Conservation (phyloP, 768 basidiomycete genomes). For the Hericium alpestre region DNA sequence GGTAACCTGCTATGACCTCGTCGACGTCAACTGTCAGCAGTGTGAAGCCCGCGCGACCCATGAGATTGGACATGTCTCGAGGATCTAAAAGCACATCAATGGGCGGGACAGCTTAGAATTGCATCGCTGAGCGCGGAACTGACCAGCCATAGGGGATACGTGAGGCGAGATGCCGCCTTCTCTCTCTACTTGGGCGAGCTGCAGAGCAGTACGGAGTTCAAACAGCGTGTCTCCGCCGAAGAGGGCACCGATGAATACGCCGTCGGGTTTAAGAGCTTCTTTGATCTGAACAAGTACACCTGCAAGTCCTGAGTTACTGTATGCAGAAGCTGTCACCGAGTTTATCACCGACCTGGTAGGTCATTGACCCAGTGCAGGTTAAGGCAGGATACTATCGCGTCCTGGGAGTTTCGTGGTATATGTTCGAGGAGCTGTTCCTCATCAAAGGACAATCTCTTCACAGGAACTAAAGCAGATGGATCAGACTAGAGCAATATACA, state of each 20-base stretch:
- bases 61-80: conserved; percentile 84
- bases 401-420: conserved; percentile 67
- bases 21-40: conserved; percentile 92
- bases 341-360: conserved; percentile 58
- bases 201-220: conserved; percentile 85
- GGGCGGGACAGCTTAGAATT: background rate
- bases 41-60: conserved; percentile 87
- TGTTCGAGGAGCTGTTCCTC: conserved; percentile 69
- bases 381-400: conserved; percentile 85
- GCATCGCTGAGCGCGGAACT: conserved; percentile 11
- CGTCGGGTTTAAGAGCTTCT: conserved; percentile 78
- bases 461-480: conserved; percentile 40
- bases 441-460: conserved; percentile 70
- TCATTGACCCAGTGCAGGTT: conserved; percentile 97
- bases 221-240: conserved; percentile 95
- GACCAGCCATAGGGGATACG: conserved; percentile 95
- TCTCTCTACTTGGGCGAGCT: conserved; percentile 87
- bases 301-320: conserved; percentile 17
- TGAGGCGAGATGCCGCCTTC: conserved; percentile 96
- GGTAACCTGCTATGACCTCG: conserved; percentile 84
- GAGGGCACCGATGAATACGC: conserved; percentile 89
- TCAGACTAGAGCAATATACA: background rate
- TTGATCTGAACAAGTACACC: conserved; percentile 81
- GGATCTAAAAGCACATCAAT: conserved; percentile 46
- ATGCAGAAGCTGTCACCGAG: background rate